Conservation (phyloP, 257 asterid genomes). For the Solanum virginianum region DNA sequence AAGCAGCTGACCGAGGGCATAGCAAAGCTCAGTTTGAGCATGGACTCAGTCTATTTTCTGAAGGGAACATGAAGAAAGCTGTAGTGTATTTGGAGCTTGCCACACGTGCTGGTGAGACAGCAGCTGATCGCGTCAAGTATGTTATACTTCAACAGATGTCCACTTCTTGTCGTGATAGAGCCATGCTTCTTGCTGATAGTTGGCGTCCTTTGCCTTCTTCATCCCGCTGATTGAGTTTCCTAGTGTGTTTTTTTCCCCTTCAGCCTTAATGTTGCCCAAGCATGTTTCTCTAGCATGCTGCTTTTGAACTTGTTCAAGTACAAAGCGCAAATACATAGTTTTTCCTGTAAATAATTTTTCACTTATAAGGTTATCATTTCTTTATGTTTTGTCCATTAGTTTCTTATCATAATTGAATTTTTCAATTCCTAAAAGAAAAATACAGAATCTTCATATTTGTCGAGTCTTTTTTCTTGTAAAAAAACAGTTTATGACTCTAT, state of each 20-base stretch:
- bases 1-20: conserved; percentile 88
- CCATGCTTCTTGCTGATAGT: conserved; percentile 44
- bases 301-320: background rate
- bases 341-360: background rate
- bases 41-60: conserved; percentile 71
- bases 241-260: background rate
- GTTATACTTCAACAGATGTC: conserved; percentile 62
- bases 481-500: no score
- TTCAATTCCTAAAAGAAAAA: no score
- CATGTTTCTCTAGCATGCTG: background rate
- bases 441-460: no score
- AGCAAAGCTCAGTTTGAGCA: conserved; percentile 89
- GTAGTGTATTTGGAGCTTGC: conserved; percentile 90
- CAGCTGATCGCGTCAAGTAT: conserved; percentile 62
- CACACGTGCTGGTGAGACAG: conserved; percentile 61
- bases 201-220: conserved; percentile 67
- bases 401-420: no score
- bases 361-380: background rate
- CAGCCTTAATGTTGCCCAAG: background rate
- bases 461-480: no score
- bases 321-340: background rate
- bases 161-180: conserved; percentile 38
- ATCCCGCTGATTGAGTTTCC: background rate
- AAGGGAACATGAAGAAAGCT: conserved; percentile 90
- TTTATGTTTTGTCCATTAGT: background rate